A percentile compares a stretch with the other conserved stretches of the same genome.
These are phyloP conservation scores for Trichosporon sp. DNA, from an alignment of 1,284 basidiomycete genomes.

Conservation along the genomic window DNA sequence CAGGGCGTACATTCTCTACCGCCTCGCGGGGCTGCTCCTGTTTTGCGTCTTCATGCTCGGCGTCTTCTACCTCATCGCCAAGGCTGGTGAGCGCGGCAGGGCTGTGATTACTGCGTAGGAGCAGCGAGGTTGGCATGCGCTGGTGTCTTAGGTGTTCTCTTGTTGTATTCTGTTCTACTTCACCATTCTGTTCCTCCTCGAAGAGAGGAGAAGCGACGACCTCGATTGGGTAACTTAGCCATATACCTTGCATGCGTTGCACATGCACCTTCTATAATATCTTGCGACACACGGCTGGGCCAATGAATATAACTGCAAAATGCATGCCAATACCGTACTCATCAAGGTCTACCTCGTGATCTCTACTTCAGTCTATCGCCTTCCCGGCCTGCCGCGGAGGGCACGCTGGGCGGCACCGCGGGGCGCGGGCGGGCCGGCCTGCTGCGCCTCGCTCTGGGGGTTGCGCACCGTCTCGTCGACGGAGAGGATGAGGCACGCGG, in stretches of 20 bases:
- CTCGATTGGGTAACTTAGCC: background rate
- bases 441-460: conserved; percentile 75
- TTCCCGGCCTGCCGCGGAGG: conserved; percentile 66
- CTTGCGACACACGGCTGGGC: background rate
- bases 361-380: conserved; percentile 25
- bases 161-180: background rate
- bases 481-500: conserved; percentile 90
- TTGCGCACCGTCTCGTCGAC: conserved; percentile 94
- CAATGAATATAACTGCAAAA: conserved; percentile 18
- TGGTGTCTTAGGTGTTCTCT: no score
- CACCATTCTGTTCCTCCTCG: background rate
- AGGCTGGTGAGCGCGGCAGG: background rate
- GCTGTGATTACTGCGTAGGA: background rate
- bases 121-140: background rate
- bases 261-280: background rate
- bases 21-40: background rate
- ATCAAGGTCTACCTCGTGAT: conserved; percentile 13
- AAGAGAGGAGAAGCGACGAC: no score
- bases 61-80: conserved; percentile 9
- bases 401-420: conserved; percentile 81
- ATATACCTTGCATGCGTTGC: background rate
- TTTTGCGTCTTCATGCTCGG: conserved; percentile 7
- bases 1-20: conserved; percentile 22
- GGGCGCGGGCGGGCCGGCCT: conserved; percentile 76
- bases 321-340: conserved; percentile 15